These are phyloP conservation scores for Imleria badia DNA, from an alignment of 768 basidiomycete species.

Conservation along the genomic window DNA sequence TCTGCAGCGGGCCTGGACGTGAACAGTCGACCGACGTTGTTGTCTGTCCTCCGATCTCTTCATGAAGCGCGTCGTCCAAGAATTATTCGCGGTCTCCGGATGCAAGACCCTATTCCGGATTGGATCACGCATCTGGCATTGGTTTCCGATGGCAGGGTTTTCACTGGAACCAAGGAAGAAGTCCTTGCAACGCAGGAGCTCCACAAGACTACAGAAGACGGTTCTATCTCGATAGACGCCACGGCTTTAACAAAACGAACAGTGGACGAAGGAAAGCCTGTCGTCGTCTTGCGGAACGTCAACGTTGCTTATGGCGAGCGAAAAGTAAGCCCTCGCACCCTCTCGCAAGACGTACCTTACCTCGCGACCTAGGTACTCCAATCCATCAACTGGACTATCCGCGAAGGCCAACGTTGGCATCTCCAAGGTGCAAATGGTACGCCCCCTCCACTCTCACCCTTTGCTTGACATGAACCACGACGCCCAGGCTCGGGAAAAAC, in stretches of 20 bases:
- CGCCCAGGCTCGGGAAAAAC: too few relatives aligned
- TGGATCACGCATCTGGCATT: conserved; percentile 71
- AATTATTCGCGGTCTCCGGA: conserved; percentile 63
- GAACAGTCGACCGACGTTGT: conserved; percentile 53
- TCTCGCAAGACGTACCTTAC: neutral
- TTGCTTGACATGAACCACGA: too few relatives aligned
- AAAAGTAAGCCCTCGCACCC: conserved; percentile 39
- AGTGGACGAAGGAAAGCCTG: conserved; percentile 30
- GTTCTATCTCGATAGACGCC: neutral
- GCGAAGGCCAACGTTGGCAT: too few relatives aligned
- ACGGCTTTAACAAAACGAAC: neutral
- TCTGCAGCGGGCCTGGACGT: conserved; percentile 76
- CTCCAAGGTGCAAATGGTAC: conserved; percentile 86
- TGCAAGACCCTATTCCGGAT: conserved; percentile 69
- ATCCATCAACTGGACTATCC: conserved; percentile 79
- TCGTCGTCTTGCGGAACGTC: conserved; percentile 66
- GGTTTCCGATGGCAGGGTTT: conserved; percentile 48
- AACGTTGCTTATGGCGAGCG: conserved; percentile 70
- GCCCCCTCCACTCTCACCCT: conserved; percentile 4
- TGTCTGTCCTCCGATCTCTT: conserved; percentile 53
- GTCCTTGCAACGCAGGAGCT: conserved; percentile 35
- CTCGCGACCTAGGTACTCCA: conserved; percentile 57
- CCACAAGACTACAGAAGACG: conserved; percentile 1
- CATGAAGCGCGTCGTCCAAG: conserved; percentile 52
- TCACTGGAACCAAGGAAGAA: conserved; percentile 49